phyloP scores from a whole-genome alignment of 352 stramenopile species.

The Phytophthora crassamura region DNA sequence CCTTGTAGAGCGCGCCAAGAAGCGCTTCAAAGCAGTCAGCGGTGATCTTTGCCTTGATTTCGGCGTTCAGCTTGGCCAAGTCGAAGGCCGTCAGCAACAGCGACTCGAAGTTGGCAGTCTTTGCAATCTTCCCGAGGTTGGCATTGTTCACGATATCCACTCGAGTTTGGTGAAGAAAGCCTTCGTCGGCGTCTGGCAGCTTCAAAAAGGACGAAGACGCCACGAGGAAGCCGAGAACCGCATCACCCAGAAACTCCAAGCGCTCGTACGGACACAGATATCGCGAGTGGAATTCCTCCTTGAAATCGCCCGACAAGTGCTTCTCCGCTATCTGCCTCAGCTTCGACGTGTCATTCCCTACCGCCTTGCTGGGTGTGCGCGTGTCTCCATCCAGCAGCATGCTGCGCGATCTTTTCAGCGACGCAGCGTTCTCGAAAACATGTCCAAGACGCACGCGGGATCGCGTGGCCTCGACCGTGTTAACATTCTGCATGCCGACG shows the following conservation, averaged over 20 bases:
- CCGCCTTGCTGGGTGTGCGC: conserved; percentile 14
- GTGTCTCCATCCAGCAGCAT: conserved; percentile 50
- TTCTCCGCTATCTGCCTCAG: conserved; percentile 63
- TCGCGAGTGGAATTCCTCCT: conserved; percentile 77
- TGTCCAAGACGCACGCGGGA: conserved; percentile 80
- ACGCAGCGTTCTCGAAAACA: conserved; percentile 68
- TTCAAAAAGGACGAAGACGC: conserved; percentile 85
- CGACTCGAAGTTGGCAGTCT: conserved; percentile 74
- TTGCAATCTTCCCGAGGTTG: conserved; percentile 79
- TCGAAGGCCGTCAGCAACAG: conserved; percentile 81
- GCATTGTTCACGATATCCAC: conserved; percentile 83
- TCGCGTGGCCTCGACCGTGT: conserved; percentile 77
- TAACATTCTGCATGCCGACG: conserved; percentile 85
- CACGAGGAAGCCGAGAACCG: conserved; percentile 85
- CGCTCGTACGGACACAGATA: conserved; percentile 86
- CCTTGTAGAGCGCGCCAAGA: conserved; percentile 81
- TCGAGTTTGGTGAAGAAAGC: conserved; percentile 71
- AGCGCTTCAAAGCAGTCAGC: conserved; percentile 87
- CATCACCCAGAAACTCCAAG: conserved; percentile 86
- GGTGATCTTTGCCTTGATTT: conserved; percentile 75
- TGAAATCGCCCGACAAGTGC: conserved; percentile 74
- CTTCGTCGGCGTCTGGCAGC: conserved; percentile 68
- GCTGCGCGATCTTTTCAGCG: conserved; percentile 66
- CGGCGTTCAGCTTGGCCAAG: conserved; percentile 53
- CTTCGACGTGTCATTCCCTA: conserved; percentile 23